A percentile compares a stretch with the other conserved stretches of the same genome.
Conservation (phyloP, 176 grass and related monocot genomes). For the Aegilops sharonensis region DNA sequence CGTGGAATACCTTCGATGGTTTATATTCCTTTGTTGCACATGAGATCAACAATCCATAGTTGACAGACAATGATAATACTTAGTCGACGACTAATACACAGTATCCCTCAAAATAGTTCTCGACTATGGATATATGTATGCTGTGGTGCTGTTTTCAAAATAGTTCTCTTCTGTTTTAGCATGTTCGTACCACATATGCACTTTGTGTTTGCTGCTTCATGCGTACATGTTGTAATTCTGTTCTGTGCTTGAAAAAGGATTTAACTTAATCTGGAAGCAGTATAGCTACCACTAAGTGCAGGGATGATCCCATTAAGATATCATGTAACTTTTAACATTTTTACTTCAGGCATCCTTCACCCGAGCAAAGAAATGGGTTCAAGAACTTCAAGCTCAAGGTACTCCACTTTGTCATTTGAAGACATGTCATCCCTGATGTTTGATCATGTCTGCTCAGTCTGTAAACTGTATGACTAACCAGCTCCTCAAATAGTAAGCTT, state of each 20-base stretch:
- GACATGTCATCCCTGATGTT: not conserved
- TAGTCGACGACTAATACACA: not conserved
- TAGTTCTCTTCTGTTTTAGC: not conserved
- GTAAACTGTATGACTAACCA: not conserved
- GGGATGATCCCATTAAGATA: not conserved
- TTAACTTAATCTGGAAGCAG: constrained; percentile 12
- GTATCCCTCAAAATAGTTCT: constrained; percentile 1
- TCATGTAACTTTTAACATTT: not conserved
- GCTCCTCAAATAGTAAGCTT: constrained; percentile 4
- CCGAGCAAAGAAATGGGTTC: constrained; percentile 94
- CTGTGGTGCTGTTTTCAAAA: not conserved
- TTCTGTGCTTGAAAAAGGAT: not conserved
- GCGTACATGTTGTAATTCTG: not conserved
- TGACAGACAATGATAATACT: not conserved
- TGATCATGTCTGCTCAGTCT: not conserved
- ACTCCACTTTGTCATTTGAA: constrained; percentile 20
- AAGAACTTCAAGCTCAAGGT: constrained; percentile 97
- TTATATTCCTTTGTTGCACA: constrained; percentile 16
- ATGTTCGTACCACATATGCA: not conserved
- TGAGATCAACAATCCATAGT: not conserved
- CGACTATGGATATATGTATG: not conserved
- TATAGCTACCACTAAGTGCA: constrained; percentile 1
- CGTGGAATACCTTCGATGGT: not conserved
- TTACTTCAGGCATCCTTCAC: constrained; percentile 74
- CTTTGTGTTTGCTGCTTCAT: not conserved